A percentile compares a stretch with the other conserved stretches of the same genome.
Evolutionary conservation across 2,329 filamentous ascomycete genomes (phyloP).

Genomic region (Claviceps capensis): DNA sequence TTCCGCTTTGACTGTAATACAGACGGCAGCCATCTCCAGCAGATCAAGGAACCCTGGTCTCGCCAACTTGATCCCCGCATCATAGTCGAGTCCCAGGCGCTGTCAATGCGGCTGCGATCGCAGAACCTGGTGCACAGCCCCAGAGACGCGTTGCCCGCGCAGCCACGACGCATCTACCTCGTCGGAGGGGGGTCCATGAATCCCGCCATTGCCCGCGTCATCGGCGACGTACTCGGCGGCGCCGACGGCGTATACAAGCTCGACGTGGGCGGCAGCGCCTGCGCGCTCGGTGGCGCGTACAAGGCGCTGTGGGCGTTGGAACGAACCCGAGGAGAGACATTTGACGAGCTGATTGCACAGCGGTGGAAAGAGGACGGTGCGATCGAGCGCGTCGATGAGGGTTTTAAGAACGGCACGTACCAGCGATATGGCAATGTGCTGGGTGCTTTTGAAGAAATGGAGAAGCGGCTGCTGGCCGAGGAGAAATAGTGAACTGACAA

Average conservation of each 20-base stretch:
- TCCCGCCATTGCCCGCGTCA: conserved; percentile 70
- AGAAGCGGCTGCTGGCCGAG: conserved; percentile 44
- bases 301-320: conserved; percentile 91
- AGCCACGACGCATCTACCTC: conserved; percentile 82
- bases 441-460: conserved; percentile 64
- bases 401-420: conserved; percentile 64
- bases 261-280: conserved; percentile 90
- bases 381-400: conserved; percentile 68
- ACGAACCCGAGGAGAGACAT: conserved; percentile 53
- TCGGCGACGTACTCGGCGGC: conserved; percentile 80
- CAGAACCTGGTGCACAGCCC: conserved; percentile 56
- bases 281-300: conserved; percentile 84
- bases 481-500: conserved; percentile 8
- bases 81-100: conserved; percentile 89
- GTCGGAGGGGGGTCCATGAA: conserved; percentile 88
- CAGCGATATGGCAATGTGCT: conserved; percentile 66
- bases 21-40: conserved; percentile 37
- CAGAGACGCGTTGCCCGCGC: conserved; percentile 49
- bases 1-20: conserved; percentile 63
- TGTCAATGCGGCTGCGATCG: conserved; percentile 79
- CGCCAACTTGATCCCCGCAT: conserved; percentile 61
- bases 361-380: conserved; percentile 80
- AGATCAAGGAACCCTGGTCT: conserved; percentile 22
- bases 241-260: conserved; percentile 84
- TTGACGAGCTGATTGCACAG: conserved; percentile 73